Conservation (phyloP, 78 protist genomes). For the Mantamonas sphyraenae region DNA sequence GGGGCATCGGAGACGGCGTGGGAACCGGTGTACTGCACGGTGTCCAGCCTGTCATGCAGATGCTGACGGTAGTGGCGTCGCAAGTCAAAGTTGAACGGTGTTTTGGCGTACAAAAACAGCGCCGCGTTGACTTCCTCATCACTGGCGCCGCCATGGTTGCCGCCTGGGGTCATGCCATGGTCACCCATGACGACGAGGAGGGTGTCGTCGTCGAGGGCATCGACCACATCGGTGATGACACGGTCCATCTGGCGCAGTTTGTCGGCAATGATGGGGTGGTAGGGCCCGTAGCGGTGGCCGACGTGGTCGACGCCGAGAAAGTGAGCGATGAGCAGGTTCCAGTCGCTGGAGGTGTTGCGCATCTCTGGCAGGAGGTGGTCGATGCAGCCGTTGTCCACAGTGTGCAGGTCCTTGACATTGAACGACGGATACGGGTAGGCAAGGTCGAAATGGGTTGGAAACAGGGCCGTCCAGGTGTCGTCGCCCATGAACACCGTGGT, state of each 20-base stretch:
- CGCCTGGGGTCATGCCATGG: constrained; percentile 90
- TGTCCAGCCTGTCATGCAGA: no score
- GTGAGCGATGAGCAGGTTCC: constrained; percentile 77
- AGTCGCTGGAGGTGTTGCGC: constrained; percentile 19
- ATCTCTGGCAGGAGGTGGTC: constrained; percentile 31
- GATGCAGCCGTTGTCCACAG: constrained; percentile 82
- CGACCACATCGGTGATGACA: constrained; percentile 18
- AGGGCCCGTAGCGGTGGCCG: constrained; percentile 77
- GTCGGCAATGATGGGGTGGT: constrained; percentile 67
- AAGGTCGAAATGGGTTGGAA: constrained; percentile 29
- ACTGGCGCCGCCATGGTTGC: constrained; percentile 75
- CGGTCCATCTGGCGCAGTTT: constrained; percentile 47
- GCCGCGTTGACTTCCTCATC: constrained; percentile 30
- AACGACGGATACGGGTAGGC: constrained; percentile 76
- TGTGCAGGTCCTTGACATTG: constrained; percentile 82
- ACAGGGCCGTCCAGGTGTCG: constrained; percentile 90
- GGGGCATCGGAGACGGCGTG: no score
- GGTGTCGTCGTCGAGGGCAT: constrained; percentile 37
- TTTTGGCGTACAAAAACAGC: no score
- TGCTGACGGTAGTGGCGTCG: no score
- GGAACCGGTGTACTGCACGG: no score
- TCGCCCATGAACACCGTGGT: constrained; percentile 75
- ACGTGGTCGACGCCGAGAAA: constrained; percentile 94
- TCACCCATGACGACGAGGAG: constrained; percentile 86
- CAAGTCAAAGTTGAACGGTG: no score